These are phyloP conservation scores for Coniosporium apollinis DNA, from an alignment of 495 filamentous ascomycete genomes.

Conservation along the genomic window DNA sequence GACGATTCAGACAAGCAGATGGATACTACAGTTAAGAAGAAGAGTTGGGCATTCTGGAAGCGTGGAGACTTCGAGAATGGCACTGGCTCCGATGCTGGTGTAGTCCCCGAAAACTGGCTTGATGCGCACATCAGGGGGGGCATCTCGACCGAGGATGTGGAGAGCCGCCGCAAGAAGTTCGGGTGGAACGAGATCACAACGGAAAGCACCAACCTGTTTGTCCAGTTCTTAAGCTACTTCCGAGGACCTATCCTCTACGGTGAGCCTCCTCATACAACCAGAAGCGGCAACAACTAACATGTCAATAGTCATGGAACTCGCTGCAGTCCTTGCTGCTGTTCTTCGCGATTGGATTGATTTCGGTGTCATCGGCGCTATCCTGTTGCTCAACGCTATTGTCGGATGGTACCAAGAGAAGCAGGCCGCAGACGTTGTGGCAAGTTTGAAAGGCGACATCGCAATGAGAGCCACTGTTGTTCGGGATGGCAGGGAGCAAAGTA, in stretches of 20 bases:
- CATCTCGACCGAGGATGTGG: constrained; percentile 40
- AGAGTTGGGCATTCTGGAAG: constrained; percentile 36
- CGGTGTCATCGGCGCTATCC: constrained; percentile 67
- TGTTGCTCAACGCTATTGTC: constrained; percentile 64
- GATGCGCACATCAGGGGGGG: constrained; percentile 51
- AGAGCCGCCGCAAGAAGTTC: constrained; percentile 44
- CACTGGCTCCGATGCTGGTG: constrained; percentile 21
- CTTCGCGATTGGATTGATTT: constrained; percentile 71
- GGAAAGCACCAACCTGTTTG: constrained; percentile 62
- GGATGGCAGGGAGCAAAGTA: constrained; percentile 52
- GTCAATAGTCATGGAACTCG: constrained; percentile 61
- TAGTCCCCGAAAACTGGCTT: constrained; percentile 53
- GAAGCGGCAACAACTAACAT: neutral
- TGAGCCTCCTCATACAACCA: constrained; percentile 23
- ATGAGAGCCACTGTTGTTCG: constrained; percentile 60
- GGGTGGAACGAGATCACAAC: constrained; percentile 62
- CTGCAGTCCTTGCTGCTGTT: constrained; percentile 62
- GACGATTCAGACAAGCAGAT: constrained; percentile 5
- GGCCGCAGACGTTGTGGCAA: constrained; percentile 68
- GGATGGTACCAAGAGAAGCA: constrained; percentile 84
- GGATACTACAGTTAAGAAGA: constrained; percentile 13
- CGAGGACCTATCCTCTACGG: constrained; percentile 72
- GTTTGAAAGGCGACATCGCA: constrained; percentile 69
- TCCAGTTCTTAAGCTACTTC: constrained; percentile 66
- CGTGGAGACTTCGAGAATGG: constrained; percentile 10